Conservation (phyloP, 805 yeast species). For the Starmerella bombi region DNA sequence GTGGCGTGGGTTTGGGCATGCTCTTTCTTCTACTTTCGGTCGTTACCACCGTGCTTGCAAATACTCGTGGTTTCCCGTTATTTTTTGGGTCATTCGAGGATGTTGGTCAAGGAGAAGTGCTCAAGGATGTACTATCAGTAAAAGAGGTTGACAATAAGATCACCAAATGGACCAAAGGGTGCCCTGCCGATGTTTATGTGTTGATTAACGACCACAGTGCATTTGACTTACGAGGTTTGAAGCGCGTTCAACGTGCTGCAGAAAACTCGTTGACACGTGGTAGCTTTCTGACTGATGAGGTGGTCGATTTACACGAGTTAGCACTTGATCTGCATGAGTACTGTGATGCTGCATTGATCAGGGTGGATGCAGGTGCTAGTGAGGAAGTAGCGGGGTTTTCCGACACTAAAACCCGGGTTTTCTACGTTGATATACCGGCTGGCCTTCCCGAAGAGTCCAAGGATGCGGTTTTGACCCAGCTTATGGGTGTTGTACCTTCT, state of each 20-base stretch:
- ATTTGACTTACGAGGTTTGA: conserved; percentile 15
- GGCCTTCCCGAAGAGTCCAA: conserved; percentile 31
- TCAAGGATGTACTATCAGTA: conserved; percentile 2
- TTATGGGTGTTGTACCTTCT: conserved; percentile 38
- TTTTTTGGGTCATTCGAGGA: conserved; percentile 22
- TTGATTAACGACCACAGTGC: conserved; percentile 17
- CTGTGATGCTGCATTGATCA: conserved; percentile 17
- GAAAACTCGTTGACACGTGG: conserved; percentile 20
- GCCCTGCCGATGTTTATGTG: conserved; percentile 22
- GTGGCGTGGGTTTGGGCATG: not conserved
- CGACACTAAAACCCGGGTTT: conserved; percentile 18
- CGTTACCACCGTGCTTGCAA: not conserved
- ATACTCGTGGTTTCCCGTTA: conserved; percentile 19
- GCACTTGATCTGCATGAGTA: conserved; percentile 20
- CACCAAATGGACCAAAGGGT: conserved; percentile 21
- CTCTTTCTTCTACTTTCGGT: not conserved
- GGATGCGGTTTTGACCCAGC: conserved; percentile 43
- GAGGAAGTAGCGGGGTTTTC: conserved; percentile 8
- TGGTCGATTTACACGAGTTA: conserved; percentile 18
- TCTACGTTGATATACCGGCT: conserved; percentile 16
- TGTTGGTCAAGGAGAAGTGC: conserved; percentile 16
- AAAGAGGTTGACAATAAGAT: conserved; percentile 16
- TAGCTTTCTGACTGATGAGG: conserved; percentile 17
- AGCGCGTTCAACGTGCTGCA: conserved; percentile 15
- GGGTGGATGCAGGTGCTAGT: conserved; percentile 1